These are phyloP conservation scores for Capronia americana DNA, from an alignment of 2,329 filamentous ascomycete genomes.

Conservation along the genomic window DNA sequence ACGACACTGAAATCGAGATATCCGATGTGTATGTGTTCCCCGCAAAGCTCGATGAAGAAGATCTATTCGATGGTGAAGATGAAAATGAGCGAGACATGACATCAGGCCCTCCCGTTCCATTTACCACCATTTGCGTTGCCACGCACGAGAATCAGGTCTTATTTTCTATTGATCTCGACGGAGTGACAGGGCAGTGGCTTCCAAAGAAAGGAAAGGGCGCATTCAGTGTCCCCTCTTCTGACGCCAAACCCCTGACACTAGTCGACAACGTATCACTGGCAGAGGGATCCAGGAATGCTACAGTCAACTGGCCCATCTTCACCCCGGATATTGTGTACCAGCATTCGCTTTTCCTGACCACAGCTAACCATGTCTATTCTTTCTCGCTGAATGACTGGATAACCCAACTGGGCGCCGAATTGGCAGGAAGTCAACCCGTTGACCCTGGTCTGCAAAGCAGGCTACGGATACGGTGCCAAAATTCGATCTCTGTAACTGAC, in stretches of 20 bases:
- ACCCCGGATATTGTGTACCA: constrained; percentile 61
- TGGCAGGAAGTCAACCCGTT: constrained; percentile 46
- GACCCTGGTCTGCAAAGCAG: constrained; percentile 63
- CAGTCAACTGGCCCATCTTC: constrained; percentile 59
- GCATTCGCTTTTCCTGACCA: constrained; percentile 66
- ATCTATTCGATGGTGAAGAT: constrained; percentile 60
- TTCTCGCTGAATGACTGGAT: constrained; percentile 65
- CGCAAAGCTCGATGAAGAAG: constrained; percentile 58
- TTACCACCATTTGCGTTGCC: constrained; percentile 64
- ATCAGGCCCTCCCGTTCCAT: constrained; percentile 55
- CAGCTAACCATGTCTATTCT: constrained; percentile 59
- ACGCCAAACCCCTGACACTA: constrained; percentile 52
- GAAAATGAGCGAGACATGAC: constrained; percentile 50
- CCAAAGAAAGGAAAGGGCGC: constrained; percentile 53
- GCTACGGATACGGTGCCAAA: constrained; percentile 61
- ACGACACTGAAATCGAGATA: constrained; percentile 61
- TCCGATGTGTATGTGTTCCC: constrained; percentile 67
- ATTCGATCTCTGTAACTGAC: constrained; percentile 57
- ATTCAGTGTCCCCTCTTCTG: constrained; percentile 50
- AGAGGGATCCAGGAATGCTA: constrained; percentile 17
- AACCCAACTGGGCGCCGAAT: constrained; percentile 61
- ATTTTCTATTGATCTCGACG: constrained; percentile 66
- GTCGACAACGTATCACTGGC: constrained; percentile 55
- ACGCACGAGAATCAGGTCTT: constrained; percentile 63
- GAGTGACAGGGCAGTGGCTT: constrained; percentile 68